phyloP scores from a whole-genome alignment of 1,284 basidiomycete species.

The Phylloboletellus chloephorus region DNA sequence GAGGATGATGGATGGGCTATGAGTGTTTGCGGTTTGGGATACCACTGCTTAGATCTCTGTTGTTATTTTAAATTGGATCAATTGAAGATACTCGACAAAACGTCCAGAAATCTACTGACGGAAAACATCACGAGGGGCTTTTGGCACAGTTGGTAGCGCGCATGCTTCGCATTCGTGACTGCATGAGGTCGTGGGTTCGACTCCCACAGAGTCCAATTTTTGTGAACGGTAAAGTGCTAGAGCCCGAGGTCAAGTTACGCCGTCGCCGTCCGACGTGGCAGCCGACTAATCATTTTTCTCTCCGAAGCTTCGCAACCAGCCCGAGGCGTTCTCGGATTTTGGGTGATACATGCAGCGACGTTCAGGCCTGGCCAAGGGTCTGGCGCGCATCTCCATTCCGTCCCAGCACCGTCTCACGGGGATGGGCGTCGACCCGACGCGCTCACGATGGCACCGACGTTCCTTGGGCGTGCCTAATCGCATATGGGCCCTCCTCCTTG shows the following conservation, averaged over 20 bases:
- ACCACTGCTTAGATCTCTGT: slow-evolving; percentile 17
- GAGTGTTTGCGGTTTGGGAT: slow-evolving; percentile 1
- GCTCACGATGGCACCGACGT: slow-evolving; percentile 49
- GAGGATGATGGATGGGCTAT: slow-evolving; percentile 39
- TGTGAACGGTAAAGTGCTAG: too few relatives aligned
- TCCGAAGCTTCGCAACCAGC: slow-evolving; percentile 1
- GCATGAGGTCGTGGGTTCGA: slow-evolving; percentile 38
- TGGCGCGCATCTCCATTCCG: slow-evolving; percentile 52
- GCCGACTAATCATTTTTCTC: slow-evolving; percentile 3
- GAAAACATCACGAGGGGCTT: slow-evolving; percentile 15
- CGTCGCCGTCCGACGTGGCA: background rate
- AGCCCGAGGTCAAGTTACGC: too few relatives aligned
- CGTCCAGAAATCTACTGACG: too few relatives aligned
- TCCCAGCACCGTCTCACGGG: slow-evolving; percentile 32
- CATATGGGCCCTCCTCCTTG: slow-evolving; percentile 63
- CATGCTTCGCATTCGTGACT: slow-evolving; percentile 32
- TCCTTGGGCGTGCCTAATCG: slow-evolving; percentile 60
- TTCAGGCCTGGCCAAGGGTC: slow-evolving; percentile 37
- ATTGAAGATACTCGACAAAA: too few relatives aligned
- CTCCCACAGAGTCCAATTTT: slow-evolving; percentile 37
- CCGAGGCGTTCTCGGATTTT: slow-evolving; percentile 1
- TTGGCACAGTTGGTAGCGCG: slow-evolving; percentile 39
- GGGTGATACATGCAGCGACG: slow-evolving; percentile 52
- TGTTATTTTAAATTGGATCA: background rate
- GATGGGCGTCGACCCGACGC: slow-evolving; percentile 40